Conservation (phyloP, 352 stramenopile species). For the Blastocystis sp. region DNA sequence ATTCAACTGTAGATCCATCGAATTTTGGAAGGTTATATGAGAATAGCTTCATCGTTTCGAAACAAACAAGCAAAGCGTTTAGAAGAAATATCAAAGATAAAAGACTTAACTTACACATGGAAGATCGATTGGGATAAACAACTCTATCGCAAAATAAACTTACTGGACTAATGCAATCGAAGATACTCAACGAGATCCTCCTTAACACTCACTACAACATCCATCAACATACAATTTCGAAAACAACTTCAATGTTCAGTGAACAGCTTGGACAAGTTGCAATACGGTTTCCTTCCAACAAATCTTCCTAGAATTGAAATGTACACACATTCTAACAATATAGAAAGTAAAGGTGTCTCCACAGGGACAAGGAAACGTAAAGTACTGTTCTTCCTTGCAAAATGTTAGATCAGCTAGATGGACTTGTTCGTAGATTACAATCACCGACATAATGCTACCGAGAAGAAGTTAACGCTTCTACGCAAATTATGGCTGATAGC, state of each 20-base stretch:
- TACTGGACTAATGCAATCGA: neutral
- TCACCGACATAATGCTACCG: neutral
- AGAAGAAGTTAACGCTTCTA: neutral
- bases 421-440: conserved; percentile 66
- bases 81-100: neutral
- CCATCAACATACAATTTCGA: conserved; percentile 3
- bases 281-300: conserved; percentile 40
- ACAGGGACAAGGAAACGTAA: conserved; percentile 62
- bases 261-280: conserved; percentile 62
- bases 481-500: neutral
- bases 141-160: neutral
- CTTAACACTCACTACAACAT: neutral
- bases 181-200: conserved; percentile 8
- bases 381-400: conserved; percentile 15
- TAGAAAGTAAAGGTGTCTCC: conserved; percentile 66
- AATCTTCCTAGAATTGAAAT: conserved; percentile 28
- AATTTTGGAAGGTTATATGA: neutral
- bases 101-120: neutral
- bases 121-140: neutral
- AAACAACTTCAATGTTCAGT: conserved; percentile 37
- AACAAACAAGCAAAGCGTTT: neutral
- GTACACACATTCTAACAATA: neutral
- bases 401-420: conserved; percentile 6
- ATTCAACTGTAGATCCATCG: no score
- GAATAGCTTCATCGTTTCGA: no score